Base-by-base conservation (phyloP, 2,329 filamentous ascomycete species). In the Sporothrix globosa region DNA sequence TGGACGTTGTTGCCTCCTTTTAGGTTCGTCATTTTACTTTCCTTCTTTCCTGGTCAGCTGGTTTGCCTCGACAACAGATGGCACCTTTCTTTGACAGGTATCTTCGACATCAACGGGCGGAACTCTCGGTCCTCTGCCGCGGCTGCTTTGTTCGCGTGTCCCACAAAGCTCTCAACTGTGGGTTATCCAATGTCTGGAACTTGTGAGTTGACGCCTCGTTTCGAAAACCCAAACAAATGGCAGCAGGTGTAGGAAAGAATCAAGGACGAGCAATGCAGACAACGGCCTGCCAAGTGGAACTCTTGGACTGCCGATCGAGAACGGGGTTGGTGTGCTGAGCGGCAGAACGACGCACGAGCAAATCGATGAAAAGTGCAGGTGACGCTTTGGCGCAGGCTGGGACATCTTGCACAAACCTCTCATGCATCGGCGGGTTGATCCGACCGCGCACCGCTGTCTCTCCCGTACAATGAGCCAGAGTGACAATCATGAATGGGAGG, bases 381-480 rank as follows among this genome's bases (percentile, higher is more conserved):
- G 39, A 63, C 44, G 61, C 61, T 65, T 65, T 65, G 61, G 44
- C 44, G 7, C 5, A 7, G 34, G 34, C 27, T 63, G 10, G 30
- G 48, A 50, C 48, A 17, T 46, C n/a, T 46, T 9, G 39, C 39
- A 19, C 54, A 39, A 39, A 58, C 21, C 39, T 63, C 34, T 44
- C 13, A 24, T 24, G 19, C 27, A 46, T 46, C 39, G 39, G 54
- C 65, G 63, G 63, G 41, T 41, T 54, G 27, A 27, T 53, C 65
- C 48, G 30, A 67, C 65, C 65, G 50, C 65, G 50, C 65, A 67
- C 41, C 65, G 46, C 41, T n/a, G 61, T 67, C 27, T 48, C 63
- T 46, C 30, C 46, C 63, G 48, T 53, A 27, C 60, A 41, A 48
- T 30, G 21, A 30, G 41, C 41, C 21, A 63, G 5, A 30, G 60